phyloP scores from a whole-genome alignment of 352 stramenopile genomes.

The Globisporangium takayamanum region DNA sequence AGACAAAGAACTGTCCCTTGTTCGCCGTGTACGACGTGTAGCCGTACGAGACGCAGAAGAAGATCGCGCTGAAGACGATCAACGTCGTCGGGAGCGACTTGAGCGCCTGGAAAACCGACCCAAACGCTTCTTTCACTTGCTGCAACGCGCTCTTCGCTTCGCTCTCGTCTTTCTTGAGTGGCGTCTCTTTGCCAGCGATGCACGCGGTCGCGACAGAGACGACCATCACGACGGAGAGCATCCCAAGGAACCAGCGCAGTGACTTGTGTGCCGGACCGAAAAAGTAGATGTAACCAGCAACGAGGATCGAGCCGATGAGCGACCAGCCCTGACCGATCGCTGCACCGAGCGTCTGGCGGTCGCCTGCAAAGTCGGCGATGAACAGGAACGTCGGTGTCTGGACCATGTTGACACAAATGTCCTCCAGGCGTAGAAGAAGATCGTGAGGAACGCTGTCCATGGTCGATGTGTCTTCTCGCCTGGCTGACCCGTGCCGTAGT shows the following conservation, averaged over 20 bases:
- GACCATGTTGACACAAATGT: not conserved
- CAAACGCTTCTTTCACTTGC: too few species aligned
- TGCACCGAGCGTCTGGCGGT: conserved; percentile 24
- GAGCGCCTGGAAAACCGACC: too few species aligned
- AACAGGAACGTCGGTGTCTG: not conserved
- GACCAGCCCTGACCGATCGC: conserved; percentile 18
- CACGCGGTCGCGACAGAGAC: not conserved
- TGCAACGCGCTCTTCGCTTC: too few species aligned
- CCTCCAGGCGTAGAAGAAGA: not conserved
- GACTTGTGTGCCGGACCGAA: conserved; percentile 22
- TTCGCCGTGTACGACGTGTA: too few species aligned
- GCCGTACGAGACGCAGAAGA: too few species aligned
- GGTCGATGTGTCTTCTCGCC: not conserved
- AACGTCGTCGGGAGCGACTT: too few species aligned
- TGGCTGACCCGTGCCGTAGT: not conserved
- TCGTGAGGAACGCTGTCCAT: conserved; percentile 20
- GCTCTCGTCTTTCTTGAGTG: too few species aligned
- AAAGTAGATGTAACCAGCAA: conserved; percentile 25
- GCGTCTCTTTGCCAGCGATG: too few species aligned
- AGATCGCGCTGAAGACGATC: too few species aligned
- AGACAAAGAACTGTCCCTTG: too few species aligned
- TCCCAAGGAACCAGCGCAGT: conserved; percentile 19
- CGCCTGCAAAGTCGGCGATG: conserved; percentile 5
- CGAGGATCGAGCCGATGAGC: conserved; percentile 21
- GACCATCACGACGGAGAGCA: conserved; percentile 15